Evolutionary conservation across 2,329 filamentous ascomycete genomes (phyloP).

Genomic region (Colletotrichum camelliae): DNA sequence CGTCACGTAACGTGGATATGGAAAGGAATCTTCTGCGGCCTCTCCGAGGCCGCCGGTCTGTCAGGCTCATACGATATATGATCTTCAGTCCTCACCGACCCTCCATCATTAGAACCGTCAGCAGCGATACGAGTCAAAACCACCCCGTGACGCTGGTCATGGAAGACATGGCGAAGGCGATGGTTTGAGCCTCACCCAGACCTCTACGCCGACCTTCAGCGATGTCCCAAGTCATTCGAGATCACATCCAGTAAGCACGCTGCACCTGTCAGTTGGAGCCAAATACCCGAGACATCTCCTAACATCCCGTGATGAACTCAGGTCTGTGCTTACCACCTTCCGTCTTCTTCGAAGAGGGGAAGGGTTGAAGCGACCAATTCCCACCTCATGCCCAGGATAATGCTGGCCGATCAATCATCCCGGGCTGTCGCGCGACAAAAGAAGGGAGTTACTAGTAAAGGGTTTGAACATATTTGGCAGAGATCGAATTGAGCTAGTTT

Average conservation of each 20-base stretch:
- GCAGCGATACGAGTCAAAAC: not conserved
- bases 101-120: not conserved
- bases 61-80: not conserved
- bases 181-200: not conserved
- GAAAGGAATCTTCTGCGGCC: not conserved
- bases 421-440: not conserved
- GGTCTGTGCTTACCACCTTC: not conserved
- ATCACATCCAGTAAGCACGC: not conserved
- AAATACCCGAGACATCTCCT: not conserved
- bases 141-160: not conserved
- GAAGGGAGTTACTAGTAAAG: not conserved
- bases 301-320: not conserved
- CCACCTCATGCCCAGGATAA: not conserved
- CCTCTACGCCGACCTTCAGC: not conserved
- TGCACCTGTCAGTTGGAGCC: not conserved
- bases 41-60: not conserved
- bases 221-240: not conserved
- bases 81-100: not conserved
- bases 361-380: not conserved
- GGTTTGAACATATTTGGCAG: too few species aligned
- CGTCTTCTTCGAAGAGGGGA: not conserved
- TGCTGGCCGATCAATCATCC: not conserved
- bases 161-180: not conserved
- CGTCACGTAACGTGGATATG: not conserved
- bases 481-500: not conserved